A percentile compares a stretch with the other conserved stretches of the same genome.
Conservation (phyloP, 2,329 filamentous ascomycete genomes). For the Xylaria sp. region DNA sequence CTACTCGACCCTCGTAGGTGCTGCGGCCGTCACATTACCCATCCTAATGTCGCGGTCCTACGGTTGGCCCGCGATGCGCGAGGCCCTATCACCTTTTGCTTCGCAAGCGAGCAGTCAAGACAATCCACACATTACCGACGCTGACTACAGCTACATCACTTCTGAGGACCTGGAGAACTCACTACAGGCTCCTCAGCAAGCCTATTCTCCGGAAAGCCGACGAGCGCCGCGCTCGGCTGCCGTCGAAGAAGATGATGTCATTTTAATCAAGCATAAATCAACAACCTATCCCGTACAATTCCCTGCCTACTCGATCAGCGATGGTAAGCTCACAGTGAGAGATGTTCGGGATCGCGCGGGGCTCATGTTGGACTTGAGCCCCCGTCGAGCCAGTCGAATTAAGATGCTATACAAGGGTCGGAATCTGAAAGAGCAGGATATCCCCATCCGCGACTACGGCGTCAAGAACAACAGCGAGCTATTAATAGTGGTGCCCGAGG, state of each 20-base stretch:
- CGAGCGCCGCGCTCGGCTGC: conserved; percentile 42
- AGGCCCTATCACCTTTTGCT: conserved; percentile 57
- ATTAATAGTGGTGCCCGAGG: conserved; percentile 62
- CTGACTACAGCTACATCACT: conserved; percentile 85
- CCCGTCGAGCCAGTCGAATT: conserved; percentile 57
- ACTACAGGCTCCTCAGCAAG: conserved; percentile 44
- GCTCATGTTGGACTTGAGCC: conserved; percentile 67
- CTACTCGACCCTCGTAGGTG: conserved; percentile 57
- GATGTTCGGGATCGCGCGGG: conserved; percentile 72
- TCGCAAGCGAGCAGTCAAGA: conserved; percentile 51
- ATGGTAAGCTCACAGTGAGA: conserved; percentile 70
- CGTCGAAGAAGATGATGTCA: conserved; percentile 71
- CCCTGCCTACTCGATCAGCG: conserved; percentile 75
- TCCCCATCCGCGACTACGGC: conserved; percentile 62
- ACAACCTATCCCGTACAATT: conserved; percentile 73
- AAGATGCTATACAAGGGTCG: conserved; percentile 77
- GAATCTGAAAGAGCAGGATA: conserved; percentile 68
- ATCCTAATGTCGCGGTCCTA: conserved; percentile 63
- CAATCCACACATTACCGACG: conserved; percentile 70
- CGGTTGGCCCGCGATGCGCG: conserved; percentile 54
- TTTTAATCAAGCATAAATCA: conserved; percentile 72
- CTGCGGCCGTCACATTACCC: conserved; percentile 55
- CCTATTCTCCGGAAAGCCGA: conserved; percentile 48
- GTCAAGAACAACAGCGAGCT: conserved; percentile 69
- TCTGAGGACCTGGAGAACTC: conserved; percentile 68